Evolutionary conservation across 2,329 filamentous ascomycete species (phyloP).

Genomic region (Ceratocystis alfenasii): DNA sequence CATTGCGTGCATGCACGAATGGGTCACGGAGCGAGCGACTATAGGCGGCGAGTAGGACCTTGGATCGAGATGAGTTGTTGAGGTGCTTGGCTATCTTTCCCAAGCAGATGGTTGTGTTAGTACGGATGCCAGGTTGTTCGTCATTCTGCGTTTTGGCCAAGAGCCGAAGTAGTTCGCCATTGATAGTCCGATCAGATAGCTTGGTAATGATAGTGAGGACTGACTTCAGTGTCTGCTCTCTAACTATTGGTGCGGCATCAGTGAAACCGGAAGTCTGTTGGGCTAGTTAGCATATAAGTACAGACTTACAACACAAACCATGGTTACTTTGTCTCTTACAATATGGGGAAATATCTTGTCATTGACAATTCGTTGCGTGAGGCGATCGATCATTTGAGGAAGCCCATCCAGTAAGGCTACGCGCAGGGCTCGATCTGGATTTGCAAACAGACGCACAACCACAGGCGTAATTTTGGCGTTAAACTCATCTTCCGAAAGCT

Average conservation of each 20-base stretch:
- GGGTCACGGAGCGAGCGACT: slow-evolving; percentile 80
- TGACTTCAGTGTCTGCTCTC: slow-evolving; percentile 92
- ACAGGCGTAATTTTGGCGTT: slow-evolving; percentile 73
- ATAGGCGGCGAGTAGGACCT: slow-evolving; percentile 89
- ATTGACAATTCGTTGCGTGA: slow-evolving; percentile 80
- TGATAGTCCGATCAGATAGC: slow-evolving; percentile 81
- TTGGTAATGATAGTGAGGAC: slow-evolving; percentile 79
- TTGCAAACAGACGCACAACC: slow-evolving; percentile 74
- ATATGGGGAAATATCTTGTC: slow-evolving; percentile 95
- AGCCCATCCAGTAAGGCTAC: slow-evolving; percentile 85
- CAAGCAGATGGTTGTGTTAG: slow-evolving; percentile 94
- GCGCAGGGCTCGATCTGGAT: slow-evolving; percentile 81
- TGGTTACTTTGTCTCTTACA: slow-evolving; percentile 36
- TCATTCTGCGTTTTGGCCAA: slow-evolving; percentile 95
- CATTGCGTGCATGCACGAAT: slow-evolving; percentile 87
- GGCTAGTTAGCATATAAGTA: neutral
- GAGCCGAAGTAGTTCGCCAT: slow-evolving; percentile 81
- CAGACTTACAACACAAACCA: neutral
- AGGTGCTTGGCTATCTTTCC: slow-evolving; percentile 92
- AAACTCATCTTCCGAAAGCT: slow-evolving; percentile 82
- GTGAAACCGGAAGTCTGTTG: slow-evolving; percentile 79
- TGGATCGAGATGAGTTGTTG: slow-evolving; percentile 63
- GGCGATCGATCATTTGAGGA: slow-evolving; percentile 77
- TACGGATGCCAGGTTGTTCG: slow-evolving; percentile 91
- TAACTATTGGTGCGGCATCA: slow-evolving; percentile 76